Percentiles rank a stretch among this genome's conserved stretches.
phyloP scores from a whole-genome alignment of 2,329 filamentous ascomycete genomes.

The Fusarium sp. region DNA sequence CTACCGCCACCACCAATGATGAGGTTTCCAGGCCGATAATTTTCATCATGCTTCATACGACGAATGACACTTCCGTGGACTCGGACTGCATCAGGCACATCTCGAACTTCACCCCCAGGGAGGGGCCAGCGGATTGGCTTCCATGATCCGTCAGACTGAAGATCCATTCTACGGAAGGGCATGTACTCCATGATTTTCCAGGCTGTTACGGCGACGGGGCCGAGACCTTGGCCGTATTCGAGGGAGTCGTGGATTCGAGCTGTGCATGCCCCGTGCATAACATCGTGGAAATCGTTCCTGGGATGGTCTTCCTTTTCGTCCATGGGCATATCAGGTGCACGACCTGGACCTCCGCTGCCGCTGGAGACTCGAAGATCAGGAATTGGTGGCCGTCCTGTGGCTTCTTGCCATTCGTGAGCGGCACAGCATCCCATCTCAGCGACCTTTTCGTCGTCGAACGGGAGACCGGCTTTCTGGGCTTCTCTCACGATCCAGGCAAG shows the following conservation, averaged over 20 bases:
- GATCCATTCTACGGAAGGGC: conserved; percentile 83
- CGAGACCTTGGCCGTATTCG: conserved; percentile 68
- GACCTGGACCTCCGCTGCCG: conserved; percentile 28
- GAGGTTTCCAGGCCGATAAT: conserved; percentile 80
- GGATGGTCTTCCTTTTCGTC: conserved; percentile 37
- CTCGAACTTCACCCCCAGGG: conserved; percentile 79
- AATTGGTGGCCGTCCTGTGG: conserved; percentile 35
- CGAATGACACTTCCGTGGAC: conserved; percentile 80
- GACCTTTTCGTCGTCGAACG: conserved; percentile 75
- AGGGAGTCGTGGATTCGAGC: conserved; percentile 76
- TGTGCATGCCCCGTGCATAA: conserved; percentile 66
- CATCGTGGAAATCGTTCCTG: conserved; percentile 58
- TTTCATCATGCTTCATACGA: conserved; percentile 70
- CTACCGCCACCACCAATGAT: conserved; percentile 82
- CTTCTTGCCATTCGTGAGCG: conserved; percentile 1
- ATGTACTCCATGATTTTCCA: conserved; percentile 87
- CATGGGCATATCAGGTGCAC: conserved; percentile 31
- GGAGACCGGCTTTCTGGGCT: conserved; percentile 69
- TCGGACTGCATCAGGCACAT: conserved; percentile 75
- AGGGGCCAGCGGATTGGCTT: conserved; percentile 83
- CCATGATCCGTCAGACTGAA: conserved; percentile 78
- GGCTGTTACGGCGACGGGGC: conserved; percentile 63
- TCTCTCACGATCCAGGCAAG: conserved; percentile 75
- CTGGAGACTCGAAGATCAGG: conserved; percentile 45
- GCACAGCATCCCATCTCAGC: conserved; percentile 68